Conservation (phyloP, 2,329 filamentous ascomycete species). For the Colletotrichum costaricense region DNA sequence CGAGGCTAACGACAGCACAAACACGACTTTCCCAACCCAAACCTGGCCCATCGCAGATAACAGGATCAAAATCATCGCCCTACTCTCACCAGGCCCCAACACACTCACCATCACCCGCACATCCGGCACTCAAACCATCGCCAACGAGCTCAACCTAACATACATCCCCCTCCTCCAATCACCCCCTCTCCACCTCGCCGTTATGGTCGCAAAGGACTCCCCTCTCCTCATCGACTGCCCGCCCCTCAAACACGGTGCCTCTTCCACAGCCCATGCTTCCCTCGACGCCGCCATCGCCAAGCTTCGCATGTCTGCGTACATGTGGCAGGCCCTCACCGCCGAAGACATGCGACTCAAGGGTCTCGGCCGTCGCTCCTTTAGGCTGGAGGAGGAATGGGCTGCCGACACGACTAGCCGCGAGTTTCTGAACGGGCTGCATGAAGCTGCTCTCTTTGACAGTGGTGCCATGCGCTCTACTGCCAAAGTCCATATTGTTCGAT, state of each 20-base stretch:
- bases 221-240: conserved; percentile 76
- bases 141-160: conserved; percentile 47
- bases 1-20: background rate
- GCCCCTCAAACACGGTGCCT: conserved; percentile 66
- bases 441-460: background rate
- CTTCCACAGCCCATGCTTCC: conserved; percentile 60
- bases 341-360: conserved; percentile 79
- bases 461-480: conserved; percentile 48
- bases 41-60: conserved; percentile 14
- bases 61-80: conserved; percentile 19
- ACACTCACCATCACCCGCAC: conserved; percentile 4
- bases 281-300: conserved; percentile 75
- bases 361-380: conserved; percentile 76
- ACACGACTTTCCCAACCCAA: conserved; percentile 20
- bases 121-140: background rate
- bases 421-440: conserved; percentile 31
- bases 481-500: conserved; percentile 76
- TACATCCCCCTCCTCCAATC: conserved; percentile 66
- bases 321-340: conserved; percentile 82
- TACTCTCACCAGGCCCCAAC: conserved; percentile 25
- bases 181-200: conserved; percentile 78
- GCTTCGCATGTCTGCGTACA: conserved; percentile 78
- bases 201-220: conserved; percentile 77
- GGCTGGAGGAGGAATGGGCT: conserved; percentile 80
- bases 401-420: conserved; percentile 69